Conservation (phyloP, 2,329 filamentous ascomycete genomes). For the Cladosporium sp. region DNA sequence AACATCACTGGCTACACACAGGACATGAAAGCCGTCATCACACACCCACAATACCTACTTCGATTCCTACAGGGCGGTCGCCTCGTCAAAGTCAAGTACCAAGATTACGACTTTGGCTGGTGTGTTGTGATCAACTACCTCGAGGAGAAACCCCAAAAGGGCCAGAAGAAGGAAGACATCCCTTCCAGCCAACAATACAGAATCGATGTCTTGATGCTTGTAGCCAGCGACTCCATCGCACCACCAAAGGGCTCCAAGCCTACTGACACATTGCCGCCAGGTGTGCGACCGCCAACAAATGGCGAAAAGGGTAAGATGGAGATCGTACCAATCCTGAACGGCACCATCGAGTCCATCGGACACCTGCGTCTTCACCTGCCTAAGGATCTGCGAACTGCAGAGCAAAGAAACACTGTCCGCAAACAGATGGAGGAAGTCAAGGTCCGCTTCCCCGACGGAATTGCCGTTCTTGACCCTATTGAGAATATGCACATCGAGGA, state of each 20-base stretch:
- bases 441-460: slow-evolving; percentile 84
- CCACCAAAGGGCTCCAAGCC: slow-evolving; percentile 25
- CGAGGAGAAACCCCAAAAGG: slow-evolving; percentile 55
- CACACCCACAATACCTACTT: slow-evolving; percentile 80
- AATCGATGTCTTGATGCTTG: slow-evolving; percentile 72
- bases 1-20: slow-evolving; percentile 78
- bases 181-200: slow-evolving; percentile 73
- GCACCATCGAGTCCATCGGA: slow-evolving; percentile 77
- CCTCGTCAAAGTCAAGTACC: slow-evolving; percentile 77
- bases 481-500: slow-evolving; percentile 95
- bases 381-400: slow-evolving; percentile 63
- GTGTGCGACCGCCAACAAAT: slow-evolving; percentile 56
- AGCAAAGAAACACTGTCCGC: slow-evolving; percentile 65
- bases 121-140: slow-evolving; percentile 80
- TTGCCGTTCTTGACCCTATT: slow-evolving; percentile 84
- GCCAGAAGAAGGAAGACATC: slow-evolving; percentile 62
- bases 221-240: slow-evolving; percentile 55
- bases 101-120: slow-evolving; percentile 85
- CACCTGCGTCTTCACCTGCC: slow-evolving; percentile 81
- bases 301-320: slow-evolving; percentile 70
- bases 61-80: slow-evolving; percentile 85
- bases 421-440: slow-evolving; percentile 73
- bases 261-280: slow-evolving; percentile 56
- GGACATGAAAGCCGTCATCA: slow-evolving; percentile 88
- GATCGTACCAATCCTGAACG: slow-evolving; percentile 80